A percentile compares a stretch with the other conserved stretches of the same genome.
These are phyloP conservation scores for Cladosporium cucumerinum DNA, from an alignment of 2,329 filamentous ascomycete genomes.

Conservation along the genomic window DNA sequence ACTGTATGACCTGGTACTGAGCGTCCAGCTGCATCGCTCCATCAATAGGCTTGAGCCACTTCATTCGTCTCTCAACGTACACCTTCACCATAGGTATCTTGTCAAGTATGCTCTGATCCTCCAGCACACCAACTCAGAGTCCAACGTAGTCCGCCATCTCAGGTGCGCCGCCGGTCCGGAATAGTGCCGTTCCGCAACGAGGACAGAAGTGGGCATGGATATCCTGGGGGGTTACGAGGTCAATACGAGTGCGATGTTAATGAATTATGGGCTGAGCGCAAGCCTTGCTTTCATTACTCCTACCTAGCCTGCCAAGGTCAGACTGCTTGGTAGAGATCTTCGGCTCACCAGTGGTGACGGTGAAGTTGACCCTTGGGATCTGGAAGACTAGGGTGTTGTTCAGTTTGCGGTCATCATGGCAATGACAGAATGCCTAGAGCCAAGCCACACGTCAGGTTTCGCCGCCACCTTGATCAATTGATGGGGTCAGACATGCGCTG, in stretches of 20 bases:
- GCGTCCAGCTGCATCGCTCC: background rate
- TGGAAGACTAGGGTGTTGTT: conserved; percentile 1
- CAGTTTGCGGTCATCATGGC: background rate
- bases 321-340: background rate
- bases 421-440: background rate
- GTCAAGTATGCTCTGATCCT: background rate
- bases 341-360: background rate
- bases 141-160: background rate
- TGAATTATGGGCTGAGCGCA: too few species aligned
- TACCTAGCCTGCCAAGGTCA: background rate
- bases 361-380: background rate
- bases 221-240: conserved; percentile 3
- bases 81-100: background rate
- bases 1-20: background rate
- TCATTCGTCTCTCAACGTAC: background rate
- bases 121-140: background rate
- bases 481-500: background rate
- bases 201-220: background rate
- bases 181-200: background rate
- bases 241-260: background rate
- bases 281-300: background rate
- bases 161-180: background rate
- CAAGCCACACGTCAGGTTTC: background rate
- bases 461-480: background rate
- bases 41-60: background rate